These are phyloP conservation scores for Colletotrichum endophyticum DNA, from an alignment of 2,329 filamentous ascomycete genomes.

Conservation along the genomic window DNA sequence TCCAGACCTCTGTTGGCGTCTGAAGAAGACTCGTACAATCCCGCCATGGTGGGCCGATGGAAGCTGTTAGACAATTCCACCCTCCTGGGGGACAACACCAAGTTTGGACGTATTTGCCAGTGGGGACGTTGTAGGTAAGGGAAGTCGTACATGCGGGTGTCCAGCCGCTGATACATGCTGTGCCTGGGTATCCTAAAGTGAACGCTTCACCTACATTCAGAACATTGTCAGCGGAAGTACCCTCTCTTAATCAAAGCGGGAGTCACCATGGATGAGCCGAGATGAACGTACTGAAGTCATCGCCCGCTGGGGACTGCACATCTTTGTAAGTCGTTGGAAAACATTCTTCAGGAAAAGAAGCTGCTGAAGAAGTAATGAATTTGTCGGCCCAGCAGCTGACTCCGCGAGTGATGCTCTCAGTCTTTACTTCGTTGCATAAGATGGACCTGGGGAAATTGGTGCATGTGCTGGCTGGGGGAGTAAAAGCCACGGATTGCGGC, in stretches of 20 bases:
- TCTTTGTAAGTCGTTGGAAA: background rate
- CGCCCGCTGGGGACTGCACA: background rate
- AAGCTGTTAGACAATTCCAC: background rate
- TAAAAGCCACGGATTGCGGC: background rate
- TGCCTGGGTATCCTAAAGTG: conserved; percentile 1
- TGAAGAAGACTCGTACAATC: background rate
- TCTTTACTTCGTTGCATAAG: background rate
- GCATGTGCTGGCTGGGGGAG: background rate
- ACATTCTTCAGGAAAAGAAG: background rate
- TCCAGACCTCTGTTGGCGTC: background rate
- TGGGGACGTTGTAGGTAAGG: background rate
- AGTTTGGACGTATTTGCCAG: background rate
- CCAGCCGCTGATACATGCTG: conserved; percentile 9
- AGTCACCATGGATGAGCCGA: background rate
- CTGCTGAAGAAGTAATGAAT: background rate
- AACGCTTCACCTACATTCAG: background rate
- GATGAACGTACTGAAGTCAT: background rate
- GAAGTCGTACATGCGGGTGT: background rate
- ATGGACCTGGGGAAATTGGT: background rate
- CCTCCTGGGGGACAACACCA: background rate
- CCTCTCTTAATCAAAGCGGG: background rate
- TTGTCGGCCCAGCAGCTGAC: background rate
- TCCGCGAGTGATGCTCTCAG: background rate
- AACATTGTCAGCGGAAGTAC: background rate
- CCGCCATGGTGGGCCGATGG: background rate